A percentile compares a stretch with the other conserved stretches of the same genome.
Evolutionary conservation across 225 moss, liverwort and hornwort species (phyloP).

Genomic region (Anthoceros angustus): DNA sequence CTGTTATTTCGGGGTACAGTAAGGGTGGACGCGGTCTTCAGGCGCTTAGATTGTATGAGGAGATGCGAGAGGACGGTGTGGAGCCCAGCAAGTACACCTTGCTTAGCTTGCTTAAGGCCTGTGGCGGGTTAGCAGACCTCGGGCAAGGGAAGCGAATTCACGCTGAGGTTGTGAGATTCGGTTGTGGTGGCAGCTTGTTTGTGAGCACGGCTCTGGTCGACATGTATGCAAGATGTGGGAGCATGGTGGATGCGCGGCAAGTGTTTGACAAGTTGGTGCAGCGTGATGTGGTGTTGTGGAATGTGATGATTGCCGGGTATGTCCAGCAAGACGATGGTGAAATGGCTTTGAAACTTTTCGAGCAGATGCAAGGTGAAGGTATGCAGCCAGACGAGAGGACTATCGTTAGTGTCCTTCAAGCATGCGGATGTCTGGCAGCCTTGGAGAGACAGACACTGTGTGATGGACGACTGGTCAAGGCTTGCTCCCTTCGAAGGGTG

Average conservation of each 20-base stretch:
- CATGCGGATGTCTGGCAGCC: neutral
- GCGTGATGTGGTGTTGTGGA: neutral
- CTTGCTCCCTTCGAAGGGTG: neutral
- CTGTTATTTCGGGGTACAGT: neutral
- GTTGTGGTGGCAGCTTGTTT: neutral
- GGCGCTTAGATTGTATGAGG: neutral
- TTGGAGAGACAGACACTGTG: neutral
- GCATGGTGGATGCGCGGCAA: neutral
- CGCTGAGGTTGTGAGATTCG: neutral
- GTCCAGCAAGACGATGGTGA: neutral
- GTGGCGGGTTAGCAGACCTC: neutral
- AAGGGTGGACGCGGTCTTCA: neutral
- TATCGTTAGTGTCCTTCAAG: neutral
- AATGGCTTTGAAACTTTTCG: neutral
- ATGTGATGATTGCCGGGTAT: neutral
- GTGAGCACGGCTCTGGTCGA: constrained; percentile 3
- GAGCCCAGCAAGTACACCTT: neutral
- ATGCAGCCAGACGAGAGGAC: neutral
- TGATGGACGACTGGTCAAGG: neutral
- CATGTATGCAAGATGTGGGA: neutral
- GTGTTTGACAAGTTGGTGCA: neutral
- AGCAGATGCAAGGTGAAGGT: neutral
- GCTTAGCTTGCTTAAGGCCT: neutral
- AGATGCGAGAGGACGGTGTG: neutral
- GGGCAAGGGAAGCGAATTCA: neutral